Evolutionary conservation across 345 rosid genomes (phyloP).

Genomic region (Pistacia atlantica): DNA sequence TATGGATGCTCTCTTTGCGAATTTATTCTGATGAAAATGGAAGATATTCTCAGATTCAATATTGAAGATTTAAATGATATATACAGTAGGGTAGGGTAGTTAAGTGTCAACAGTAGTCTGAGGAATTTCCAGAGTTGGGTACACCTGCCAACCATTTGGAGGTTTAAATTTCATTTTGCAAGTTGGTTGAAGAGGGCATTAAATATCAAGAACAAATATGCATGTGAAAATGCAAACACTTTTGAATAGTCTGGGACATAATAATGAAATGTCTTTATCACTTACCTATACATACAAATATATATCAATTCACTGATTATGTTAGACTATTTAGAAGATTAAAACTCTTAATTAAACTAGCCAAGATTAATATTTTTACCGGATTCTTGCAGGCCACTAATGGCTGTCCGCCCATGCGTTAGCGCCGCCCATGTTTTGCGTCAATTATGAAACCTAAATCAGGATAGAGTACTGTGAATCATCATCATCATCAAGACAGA

Average conservation of each 20-base stretch:
- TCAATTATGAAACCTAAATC: too few species aligned
- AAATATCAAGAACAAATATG: not conserved
- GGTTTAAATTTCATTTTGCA: not conserved
- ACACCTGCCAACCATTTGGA: not conserved
- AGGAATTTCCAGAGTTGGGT: not conserved
- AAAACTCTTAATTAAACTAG: too few species aligned
- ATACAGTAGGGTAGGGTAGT: not conserved
- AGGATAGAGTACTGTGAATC: too few species aligned
- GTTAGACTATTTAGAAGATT: too few species aligned
- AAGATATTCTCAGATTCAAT: not conserved
- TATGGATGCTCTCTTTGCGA: too few species aligned
- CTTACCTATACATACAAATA: not conserved
- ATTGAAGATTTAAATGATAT: too few species aligned
- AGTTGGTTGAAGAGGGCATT: too few species aligned
- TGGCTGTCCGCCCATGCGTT: not conserved
- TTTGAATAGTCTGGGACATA: too few species aligned
- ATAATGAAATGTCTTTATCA: not conserved
- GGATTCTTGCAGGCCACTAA: not conserved
- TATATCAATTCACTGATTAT: not conserved
- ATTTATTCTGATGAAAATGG: not conserved
- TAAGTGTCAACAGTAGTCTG: not conserved
- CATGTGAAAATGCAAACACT: not conserved
- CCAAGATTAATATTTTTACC: too few species aligned
- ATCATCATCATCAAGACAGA: too few species aligned
- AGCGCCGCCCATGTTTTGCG: too few species aligned